A percentile compares a stretch with the other conserved stretches of the same genome.
Conservation (phyloP, 495 filamentous ascomycete species). For the Penicillium daleae region DNA sequence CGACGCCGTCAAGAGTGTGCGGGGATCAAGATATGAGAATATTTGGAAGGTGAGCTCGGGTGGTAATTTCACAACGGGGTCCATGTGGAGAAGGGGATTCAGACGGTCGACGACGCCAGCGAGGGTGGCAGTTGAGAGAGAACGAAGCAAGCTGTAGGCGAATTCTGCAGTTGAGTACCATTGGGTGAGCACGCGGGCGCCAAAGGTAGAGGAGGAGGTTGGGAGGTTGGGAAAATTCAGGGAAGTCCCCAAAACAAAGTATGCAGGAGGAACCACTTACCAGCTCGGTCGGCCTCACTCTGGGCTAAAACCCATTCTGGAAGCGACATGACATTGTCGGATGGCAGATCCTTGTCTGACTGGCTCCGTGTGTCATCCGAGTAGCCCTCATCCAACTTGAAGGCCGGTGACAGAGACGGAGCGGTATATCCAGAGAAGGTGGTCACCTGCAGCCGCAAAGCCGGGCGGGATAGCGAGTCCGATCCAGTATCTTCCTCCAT, state of each 20-base stretch:
- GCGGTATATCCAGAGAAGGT: conserved; percentile 32
- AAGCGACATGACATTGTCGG: conserved; percentile 47
- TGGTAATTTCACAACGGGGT: conserved; percentile 83
- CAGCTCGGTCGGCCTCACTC: conserved; percentile 57
- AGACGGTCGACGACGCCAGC: conserved; percentile 77
- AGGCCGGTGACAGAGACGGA: conserved; percentile 47
- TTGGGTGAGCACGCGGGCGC: conserved; percentile 17
- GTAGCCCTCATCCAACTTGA: conserved; percentile 67
- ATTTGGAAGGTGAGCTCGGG: conserved; percentile 88
- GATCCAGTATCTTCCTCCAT: conserved; percentile 43
- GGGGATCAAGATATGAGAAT: conserved; percentile 79
- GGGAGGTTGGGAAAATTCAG: conserved; percentile 6
- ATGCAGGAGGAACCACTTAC: conserved; percentile 37
- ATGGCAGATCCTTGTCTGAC: conserved; percentile 47
- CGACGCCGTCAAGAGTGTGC: conserved; percentile 76
- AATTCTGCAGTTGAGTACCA: conserved; percentile 42
- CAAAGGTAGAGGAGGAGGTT: conserved; percentile 11
- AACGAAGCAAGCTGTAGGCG: conserved; percentile 63
- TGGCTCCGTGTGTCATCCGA: conserved; percentile 66
- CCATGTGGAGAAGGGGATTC: conserved; percentile 82
- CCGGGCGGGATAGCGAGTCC: conserved; percentile 24
- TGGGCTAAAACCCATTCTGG: conserved; percentile 58
- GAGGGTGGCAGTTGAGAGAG: conserved; percentile 74
- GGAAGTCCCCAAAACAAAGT: background rate
- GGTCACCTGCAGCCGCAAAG: conserved; percentile 33